Evolutionary conservation across 768 basidiomycete species (phyloP).

Genomic region (Hemileccinum rubropunctum): DNA sequence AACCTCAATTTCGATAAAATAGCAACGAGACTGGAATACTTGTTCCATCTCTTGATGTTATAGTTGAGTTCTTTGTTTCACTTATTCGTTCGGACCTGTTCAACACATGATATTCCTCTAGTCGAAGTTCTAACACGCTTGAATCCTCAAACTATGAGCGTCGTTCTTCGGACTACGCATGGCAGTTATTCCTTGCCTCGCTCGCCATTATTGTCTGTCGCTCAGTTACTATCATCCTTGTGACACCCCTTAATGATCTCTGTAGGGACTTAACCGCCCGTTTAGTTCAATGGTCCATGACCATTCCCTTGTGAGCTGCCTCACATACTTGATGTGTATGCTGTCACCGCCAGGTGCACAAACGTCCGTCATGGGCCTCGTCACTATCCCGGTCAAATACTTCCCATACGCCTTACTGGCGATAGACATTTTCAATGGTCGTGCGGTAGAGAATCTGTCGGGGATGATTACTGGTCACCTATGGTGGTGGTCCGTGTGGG

Average conservation of each 20-base stretch:
- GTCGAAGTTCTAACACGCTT: constrained; percentile 62
- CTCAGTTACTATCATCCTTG: not conserved
- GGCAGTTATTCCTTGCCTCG: constrained; percentile 61
- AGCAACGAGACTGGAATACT: constrained; percentile 33
- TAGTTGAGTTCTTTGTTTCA: constrained; percentile 31
- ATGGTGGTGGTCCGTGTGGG: constrained; percentile 79
- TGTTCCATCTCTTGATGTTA: constrained; percentile 44
- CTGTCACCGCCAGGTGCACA: constrained; percentile 65
- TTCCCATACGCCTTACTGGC: constrained; percentile 72
- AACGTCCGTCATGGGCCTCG: constrained; percentile 76
- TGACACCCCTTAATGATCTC: not conserved
- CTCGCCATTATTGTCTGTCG: constrained; percentile 57
- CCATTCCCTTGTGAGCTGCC: constrained; percentile 61
- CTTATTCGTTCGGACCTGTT: not conserved
- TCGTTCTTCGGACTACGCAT: constrained; percentile 73
- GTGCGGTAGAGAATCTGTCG: constrained; percentile 57
- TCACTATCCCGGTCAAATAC: constrained; percentile 70
- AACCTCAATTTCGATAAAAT: not conserved
- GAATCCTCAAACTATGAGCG: constrained; percentile 58
- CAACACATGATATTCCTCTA: constrained; percentile 26
- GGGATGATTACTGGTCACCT: constrained; percentile 77
- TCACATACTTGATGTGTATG: constrained; percentile 66
- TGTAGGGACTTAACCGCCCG: constrained; percentile 57
- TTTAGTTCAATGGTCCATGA: constrained; percentile 54
- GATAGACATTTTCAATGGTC: constrained; percentile 67